phyloP scores from a whole-genome alignment of 805 yeast species.

The Dipodascus albidus region DNA sequence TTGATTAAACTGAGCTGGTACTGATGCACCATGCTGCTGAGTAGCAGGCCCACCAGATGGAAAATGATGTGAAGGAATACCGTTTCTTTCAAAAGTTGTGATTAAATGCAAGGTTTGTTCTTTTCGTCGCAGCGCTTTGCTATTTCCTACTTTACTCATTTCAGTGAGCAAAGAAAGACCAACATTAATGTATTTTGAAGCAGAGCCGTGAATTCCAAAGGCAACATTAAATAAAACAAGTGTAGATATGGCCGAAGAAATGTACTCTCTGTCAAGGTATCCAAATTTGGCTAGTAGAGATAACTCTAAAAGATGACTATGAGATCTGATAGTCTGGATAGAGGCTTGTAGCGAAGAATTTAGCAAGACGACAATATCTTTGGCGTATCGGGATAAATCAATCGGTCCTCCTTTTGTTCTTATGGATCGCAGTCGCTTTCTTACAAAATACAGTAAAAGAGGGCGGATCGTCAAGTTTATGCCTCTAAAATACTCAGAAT shows the following conservation, averaged over 20 bases:
- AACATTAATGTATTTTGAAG: conserved; percentile 11
- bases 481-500: conserved; percentile 17
- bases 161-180: conserved; percentile 11
- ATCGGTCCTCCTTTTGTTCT: conserved; percentile 8
- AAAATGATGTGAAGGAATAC: not conserved
- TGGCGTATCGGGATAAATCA: conserved; percentile 10
- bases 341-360: conserved; percentile 18
- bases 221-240: conserved; percentile 15
- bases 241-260: conserved; percentile 16
- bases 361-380: conserved; percentile 10
- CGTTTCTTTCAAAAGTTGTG: conserved; percentile 8
- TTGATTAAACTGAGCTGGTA: not conserved
- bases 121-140: conserved; percentile 9
- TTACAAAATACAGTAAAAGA: conserved; percentile 15
- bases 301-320: conserved; percentile 5
- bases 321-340: conserved; percentile 13
- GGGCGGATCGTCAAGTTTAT: conserved; percentile 18
- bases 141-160: conserved; percentile 12
- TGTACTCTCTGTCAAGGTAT: conserved; percentile 17
- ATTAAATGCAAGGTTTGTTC: conserved; percentile 11
- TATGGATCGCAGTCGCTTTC: conserved; percentile 12
- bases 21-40: not conserved
- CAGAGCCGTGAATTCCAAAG: conserved; percentile 10
- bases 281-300: conserved; percentile 12
- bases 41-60: not conserved